Evolutionary conservation across 257 asterid genomes (phyloP).

Genomic region (Solanum stenotomum): DNA sequence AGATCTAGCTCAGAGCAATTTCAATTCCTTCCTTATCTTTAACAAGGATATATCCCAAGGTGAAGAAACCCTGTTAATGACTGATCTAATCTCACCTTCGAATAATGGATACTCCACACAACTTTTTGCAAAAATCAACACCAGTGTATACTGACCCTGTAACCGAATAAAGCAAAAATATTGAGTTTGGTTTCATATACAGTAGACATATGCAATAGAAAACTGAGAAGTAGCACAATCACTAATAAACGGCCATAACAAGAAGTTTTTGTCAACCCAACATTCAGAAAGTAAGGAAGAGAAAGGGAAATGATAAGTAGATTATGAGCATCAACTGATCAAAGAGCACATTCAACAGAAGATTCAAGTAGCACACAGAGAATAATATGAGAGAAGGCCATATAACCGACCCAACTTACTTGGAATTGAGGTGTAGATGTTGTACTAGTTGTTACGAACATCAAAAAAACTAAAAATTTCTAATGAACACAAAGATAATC

Average conservation of each 20-base stretch:
- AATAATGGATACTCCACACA: slow-evolving; percentile 94
- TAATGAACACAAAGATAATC: neutral
- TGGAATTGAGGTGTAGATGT: neutral
- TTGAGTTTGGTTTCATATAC: neutral
- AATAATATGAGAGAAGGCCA: neutral
- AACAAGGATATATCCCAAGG: neutral
- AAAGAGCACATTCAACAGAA: neutral
- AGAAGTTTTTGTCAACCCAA: neutral
- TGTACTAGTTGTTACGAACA: neutral
- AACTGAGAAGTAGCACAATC: neutral
- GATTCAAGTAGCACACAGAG: neutral
- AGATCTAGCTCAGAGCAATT: neutral
- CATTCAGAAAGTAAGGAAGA: neutral
- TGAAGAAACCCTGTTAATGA: neutral
- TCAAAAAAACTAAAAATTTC: neutral
- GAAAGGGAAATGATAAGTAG: neutral
- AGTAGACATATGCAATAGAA: neutral
- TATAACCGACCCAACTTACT: neutral
- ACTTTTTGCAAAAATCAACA: slow-evolving; percentile 99
- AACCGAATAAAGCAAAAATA: slow-evolving; percentile 10
- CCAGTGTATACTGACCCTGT: slow-evolving; percentile 86
- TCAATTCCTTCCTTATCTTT: neutral
- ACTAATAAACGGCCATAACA: neutral
- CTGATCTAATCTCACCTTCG: slow-evolving; percentile 59
- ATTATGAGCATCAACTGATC: neutral